Evolutionary conservation across 805 yeast genomes (phyloP).

Genomic region (Wickerhamiella azyma): DNA sequence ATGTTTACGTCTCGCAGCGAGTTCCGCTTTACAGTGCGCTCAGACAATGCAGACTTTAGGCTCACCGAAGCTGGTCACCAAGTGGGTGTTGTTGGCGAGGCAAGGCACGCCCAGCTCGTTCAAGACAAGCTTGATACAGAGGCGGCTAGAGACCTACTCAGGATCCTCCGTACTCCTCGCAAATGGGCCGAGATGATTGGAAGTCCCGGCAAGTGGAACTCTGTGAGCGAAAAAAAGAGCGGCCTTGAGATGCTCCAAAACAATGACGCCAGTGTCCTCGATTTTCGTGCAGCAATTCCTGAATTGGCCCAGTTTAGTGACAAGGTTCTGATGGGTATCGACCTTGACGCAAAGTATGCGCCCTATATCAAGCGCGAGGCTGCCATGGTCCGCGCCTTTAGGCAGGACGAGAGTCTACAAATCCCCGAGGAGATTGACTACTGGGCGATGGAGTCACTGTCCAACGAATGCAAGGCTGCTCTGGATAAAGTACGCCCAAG

Average conservation of each 20-base stretch:
- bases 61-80: conserved; percentile 55
- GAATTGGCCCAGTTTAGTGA: conserved; percentile 27
- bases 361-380: conserved; percentile 67
- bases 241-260: conserved; percentile 24
- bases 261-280: conserved; percentile 57
- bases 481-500: conserved; percentile 68
- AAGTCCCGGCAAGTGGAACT: conserved; percentile 28
- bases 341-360: conserved; percentile 70
- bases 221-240: conserved; percentile 36
- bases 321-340: conserved; percentile 45
- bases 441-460: conserved; percentile 43
- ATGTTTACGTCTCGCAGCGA: conserved; percentile 97
- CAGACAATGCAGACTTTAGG: conserved; percentile 88
- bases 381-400: conserved; percentile 59
- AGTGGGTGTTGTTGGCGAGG: conserved; percentile 51
- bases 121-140: conserved; percentile 35
- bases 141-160: conserved; percentile 33
- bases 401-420: conserved; percentile 62
- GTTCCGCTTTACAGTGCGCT: conserved; percentile 74
- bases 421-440: conserved; percentile 64
- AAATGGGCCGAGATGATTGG: conserved; percentile 47
- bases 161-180: conserved; percentile 36
- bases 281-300: conserved; percentile 27
- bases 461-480: conserved; percentile 57
- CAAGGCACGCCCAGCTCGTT: conserved; percentile 38